A percentile compares a stretch with the other conserved stretches of the same genome.
phyloP scores from a whole-genome alignment of 495 filamentous ascomycete species.

The Lepidopterella palustris region DNA sequence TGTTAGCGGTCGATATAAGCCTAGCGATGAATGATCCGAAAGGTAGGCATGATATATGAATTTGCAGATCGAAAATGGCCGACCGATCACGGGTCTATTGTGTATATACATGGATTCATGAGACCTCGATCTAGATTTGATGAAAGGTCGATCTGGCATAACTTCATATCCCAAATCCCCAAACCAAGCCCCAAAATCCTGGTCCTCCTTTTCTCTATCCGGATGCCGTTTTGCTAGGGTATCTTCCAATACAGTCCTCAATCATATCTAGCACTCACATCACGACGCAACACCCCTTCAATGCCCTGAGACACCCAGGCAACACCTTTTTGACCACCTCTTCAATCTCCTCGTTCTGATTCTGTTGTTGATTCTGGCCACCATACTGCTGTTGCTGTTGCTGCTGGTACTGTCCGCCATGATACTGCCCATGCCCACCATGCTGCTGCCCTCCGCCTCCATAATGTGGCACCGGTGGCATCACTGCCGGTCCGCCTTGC shows the following conservation, averaged over 20 bases:
- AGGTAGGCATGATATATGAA: too few species aligned
- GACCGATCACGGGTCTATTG: too few species aligned
- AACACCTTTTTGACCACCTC: slow-evolving; percentile 56
- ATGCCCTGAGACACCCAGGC: slow-evolving; percentile 53
- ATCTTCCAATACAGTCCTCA: slow-evolving; percentile 17
- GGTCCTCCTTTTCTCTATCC: neutral
- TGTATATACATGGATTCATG: too few species aligned
- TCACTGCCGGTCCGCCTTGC: slow-evolving; percentile 51
- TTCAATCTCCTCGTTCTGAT: slow-evolving; percentile 55
- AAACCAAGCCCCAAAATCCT: neutral
- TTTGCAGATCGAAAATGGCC: too few species aligned
- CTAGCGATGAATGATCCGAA: neutral
- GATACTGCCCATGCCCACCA: slow-evolving; percentile 35
- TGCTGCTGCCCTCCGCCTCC: slow-evolving; percentile 28
- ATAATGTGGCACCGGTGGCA: slow-evolving; percentile 44
- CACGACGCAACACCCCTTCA: slow-evolving; percentile 68
- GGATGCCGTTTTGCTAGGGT: neutral
- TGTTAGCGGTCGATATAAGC: too few species aligned
- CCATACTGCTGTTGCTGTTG: slow-evolving; percentile 19
- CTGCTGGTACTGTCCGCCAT: slow-evolving; percentile 31
- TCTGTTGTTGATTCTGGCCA: slow-evolving; percentile 34
- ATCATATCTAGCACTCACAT: slow-evolving; percentile 58
- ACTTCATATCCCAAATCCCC: too few species aligned
- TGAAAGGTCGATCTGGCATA: too few species aligned
- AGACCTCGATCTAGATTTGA: too few species aligned